phyloP scores from a whole-genome alignment of 805 yeast species.

The Kodamaea laetipori region DNA sequence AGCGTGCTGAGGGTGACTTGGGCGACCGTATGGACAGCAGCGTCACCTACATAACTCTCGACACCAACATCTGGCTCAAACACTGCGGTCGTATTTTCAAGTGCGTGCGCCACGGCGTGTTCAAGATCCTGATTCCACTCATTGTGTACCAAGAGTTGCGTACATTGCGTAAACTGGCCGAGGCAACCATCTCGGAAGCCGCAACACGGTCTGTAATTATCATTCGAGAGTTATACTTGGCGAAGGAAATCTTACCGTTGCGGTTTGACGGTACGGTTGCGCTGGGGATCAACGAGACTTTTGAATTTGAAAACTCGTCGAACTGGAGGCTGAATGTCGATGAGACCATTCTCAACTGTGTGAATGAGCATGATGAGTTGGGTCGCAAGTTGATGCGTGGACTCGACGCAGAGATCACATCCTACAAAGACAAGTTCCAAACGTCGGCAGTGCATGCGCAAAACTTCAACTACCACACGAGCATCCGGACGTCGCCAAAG shows the following conservation, averaged over 20 bases:
- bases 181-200: conserved; percentile 73
- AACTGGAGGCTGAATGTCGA: conserved; percentile 75
- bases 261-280: conserved; percentile 73
- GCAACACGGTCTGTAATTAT: conserved; percentile 81
- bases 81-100: conserved; percentile 78
- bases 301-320: conserved; percentile 72
- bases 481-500: conserved; percentile 10
- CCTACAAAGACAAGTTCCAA: conserved; percentile 22
- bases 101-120: conserved; percentile 59
- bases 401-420: conserved; percentile 31
- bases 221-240: conserved; percentile 62
- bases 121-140: conserved; percentile 66
- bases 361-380: conserved; percentile 43
- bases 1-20: conserved; percentile 47
- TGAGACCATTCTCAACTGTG: conserved; percentile 61
- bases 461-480: conserved; percentile 17
- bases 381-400: conserved; percentile 45
- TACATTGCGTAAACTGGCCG: conserved; percentile 68
- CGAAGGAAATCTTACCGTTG: conserved; percentile 57
- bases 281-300: conserved; percentile 65
- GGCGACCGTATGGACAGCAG: conserved; percentile 60
- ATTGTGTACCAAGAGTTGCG: conserved; percentile 79
- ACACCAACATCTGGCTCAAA: conserved; percentile 79
- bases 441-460: conserved; percentile 22
- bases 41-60: conserved; percentile 62